Evolutionary conservation across 352 stramenopile genomes (phyloP), one percentile per base, ranked within the genome.

Genomic region (Labyrinthula sp.): DNA sequence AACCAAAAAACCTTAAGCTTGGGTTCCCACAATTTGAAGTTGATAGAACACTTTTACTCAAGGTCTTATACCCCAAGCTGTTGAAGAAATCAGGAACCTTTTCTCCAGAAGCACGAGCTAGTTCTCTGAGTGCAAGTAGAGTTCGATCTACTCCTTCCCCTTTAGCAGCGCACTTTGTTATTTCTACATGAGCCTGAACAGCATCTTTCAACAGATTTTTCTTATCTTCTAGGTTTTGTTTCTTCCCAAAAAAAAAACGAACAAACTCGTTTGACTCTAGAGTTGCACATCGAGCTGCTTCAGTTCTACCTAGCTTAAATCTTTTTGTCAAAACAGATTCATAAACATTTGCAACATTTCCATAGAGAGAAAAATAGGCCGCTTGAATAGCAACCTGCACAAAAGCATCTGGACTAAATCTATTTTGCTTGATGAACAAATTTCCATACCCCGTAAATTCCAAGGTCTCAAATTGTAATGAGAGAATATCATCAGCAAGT

Each of bases 11-110:
- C 25, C 74, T 63, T 33, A 95, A 65, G 49, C 73, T 81, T 27
- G 84, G 80, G 63, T 95, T 95, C 7, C 82, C 84, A 54, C 84
- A 95, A 58, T 95, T 95, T 37, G 69, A 87, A 5, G 84, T 95
- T 10, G 80, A 93, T 14, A 95, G 58, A 37, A 93, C 72, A 25
- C 77, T 90, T 61, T 92, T 77, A 60, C 90, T 90, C 28, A 94
- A 60, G 38, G 74, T 77, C 30, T 72, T 60, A 67, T 78, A 94
- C 15, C 72, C 73, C 14, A 66, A 61, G 26, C 84, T 81, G 3
- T 66, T 64, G 39, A 93, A 93, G 40, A 94, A 71, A 8, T 63
- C 72, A 18, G 67, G 70, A 12, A 62, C 30, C 4, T 24, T 30
- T 15, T 69, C 28, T 7, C 43, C 39, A 28, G 66, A 64, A 47